Percentiles rank a stretch among this genome's conserved stretches.
phyloP scores from a whole-genome alignment of 257 asterid species.

The Plantago major region DNA sequence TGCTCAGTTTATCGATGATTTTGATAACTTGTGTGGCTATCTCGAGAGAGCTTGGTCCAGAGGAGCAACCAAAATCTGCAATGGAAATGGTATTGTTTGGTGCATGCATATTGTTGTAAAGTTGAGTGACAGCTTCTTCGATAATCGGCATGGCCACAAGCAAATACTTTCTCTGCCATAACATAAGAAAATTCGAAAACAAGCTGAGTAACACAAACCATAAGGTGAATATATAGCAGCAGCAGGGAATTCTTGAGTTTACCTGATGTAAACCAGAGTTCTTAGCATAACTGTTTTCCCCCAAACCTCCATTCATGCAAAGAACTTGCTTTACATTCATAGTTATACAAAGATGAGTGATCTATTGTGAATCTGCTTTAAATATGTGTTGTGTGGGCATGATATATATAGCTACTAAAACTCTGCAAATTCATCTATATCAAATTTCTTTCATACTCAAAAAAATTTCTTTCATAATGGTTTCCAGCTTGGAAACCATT shows the following conservation, averaged over 20 bases:
- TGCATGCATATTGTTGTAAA: slow-evolving; percentile 24
- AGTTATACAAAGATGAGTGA: too few species aligned
- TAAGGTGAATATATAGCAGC: too few species aligned
- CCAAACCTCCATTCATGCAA: slow-evolving; percentile 59
- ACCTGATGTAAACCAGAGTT: slow-evolving; percentile 53
- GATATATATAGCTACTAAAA: too few species aligned
- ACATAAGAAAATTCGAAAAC: too few species aligned
- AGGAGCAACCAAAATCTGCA: slow-evolving; percentile 71
- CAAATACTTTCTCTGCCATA: slow-evolving; percentile 35
- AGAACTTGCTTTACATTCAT: slow-evolving; percentile 44
- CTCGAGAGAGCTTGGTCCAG: slow-evolving; percentile 54
- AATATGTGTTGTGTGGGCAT: too few species aligned
- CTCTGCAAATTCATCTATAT: too few species aligned
- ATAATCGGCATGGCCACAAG: slow-evolving; percentile 33
- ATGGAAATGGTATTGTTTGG: slow-evolving; percentile 26
- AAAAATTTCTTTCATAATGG: too few species aligned
- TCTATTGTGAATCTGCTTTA: too few species aligned
- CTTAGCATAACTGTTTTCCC: slow-evolving; percentile 48
- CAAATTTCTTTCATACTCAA: too few species aligned
- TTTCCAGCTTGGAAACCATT: too few species aligned
- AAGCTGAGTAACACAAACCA: too few species aligned
- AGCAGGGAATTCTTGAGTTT: neutral
- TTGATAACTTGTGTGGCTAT: slow-evolving; percentile 22
- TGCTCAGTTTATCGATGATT: too few species aligned
- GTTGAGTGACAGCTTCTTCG: slow-evolving; percentile 35